phyloP scores from a whole-genome alignment of 2,329 filamentous ascomycete genomes.

The Diaporthe nobilis region DNA sequence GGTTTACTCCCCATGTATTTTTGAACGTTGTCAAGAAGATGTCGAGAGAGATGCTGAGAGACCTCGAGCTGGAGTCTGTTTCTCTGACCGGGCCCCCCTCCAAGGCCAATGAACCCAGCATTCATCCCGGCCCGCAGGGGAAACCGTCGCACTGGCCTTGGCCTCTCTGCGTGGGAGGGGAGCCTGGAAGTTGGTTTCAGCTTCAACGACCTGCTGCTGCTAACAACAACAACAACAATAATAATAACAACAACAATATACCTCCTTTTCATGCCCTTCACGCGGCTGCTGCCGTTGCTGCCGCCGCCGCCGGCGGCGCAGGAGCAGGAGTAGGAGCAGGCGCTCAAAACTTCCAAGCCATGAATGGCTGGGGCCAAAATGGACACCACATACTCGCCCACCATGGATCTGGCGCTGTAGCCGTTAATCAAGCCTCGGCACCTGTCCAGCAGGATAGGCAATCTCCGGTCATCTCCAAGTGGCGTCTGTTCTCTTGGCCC shows the following conservation, averaged over 20 bases:
- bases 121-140: slow-evolving; percentile 32
- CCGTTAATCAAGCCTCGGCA: background rate
- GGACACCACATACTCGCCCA: background rate
- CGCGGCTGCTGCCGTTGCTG: background rate
- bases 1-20: slow-evolving; percentile 73
- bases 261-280: background rate
- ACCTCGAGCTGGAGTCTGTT: slow-evolving; percentile 73
- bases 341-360: background rate
- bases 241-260: background rate
- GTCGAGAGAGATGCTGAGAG: slow-evolving; percentile 61
- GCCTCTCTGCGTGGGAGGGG: slow-evolving; percentile 42
- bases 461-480: slow-evolving; percentile 38
- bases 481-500: slow-evolving; percentile 55
- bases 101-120: slow-evolving; percentile 18
- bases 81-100: slow-evolving; percentile 69
- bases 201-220: slow-evolving; percentile 24
- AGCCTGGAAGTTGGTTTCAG: slow-evolving; percentile 39
- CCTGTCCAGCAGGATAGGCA: slow-evolving; percentile 2
- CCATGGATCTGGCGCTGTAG: slow-evolving; percentile 9
- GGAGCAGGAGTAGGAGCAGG: background rate
- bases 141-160: slow-evolving; percentile 43
- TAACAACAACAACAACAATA: background rate
- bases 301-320: no score
- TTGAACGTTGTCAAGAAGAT: slow-evolving; percentile 65
- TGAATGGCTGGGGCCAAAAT: background rate